phyloP scores from a whole-genome alignment of 192 early-diverging fungal species.

The Mortierella hygrophila region DNA sequence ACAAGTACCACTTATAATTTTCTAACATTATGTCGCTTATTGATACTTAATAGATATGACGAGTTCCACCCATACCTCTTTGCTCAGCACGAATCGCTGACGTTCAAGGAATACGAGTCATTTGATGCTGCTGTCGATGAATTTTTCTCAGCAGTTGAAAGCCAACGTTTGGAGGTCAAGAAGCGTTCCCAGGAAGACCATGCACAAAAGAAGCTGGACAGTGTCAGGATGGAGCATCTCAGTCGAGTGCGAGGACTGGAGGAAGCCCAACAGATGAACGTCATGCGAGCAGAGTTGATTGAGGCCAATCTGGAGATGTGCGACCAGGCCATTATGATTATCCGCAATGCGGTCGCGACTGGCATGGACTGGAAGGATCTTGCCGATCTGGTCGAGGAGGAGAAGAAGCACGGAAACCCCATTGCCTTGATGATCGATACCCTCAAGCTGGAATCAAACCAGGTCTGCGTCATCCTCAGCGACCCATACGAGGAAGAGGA shows the following conservation, averaged over 20 bases:
- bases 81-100: constrained; percentile 67
- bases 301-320: constrained; percentile 87
- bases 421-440: constrained; percentile 82
- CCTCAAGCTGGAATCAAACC: constrained; percentile 84
- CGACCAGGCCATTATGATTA: constrained; percentile 88
- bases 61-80: constrained; percentile 83
- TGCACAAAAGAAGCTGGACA: constrained; percentile 87
- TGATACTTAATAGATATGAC: constrained; percentile 58
- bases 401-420: constrained; percentile 81
- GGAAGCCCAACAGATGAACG: constrained; percentile 74
- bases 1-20: neutral
- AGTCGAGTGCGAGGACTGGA: constrained; percentile 85
- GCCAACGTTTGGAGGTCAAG: constrained; percentile 81
- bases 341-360: constrained; percentile 88
- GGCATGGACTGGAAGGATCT: constrained; percentile 99
- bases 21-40: neutral
- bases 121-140: constrained; percentile 93
- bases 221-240: constrained; percentile 82
- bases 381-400: constrained; percentile 86
- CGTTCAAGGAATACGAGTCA: constrained; percentile 72
- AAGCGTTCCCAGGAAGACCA: constrained; percentile 78
- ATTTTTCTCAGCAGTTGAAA: constrained; percentile 93
- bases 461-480: constrained; percentile 70
- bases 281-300: constrained; percentile 86
- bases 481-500: constrained; percentile 70